Base-by-base conservation (phyloP, 2,329 filamentous ascomycete genomes). In the Verticillium albo-atrum region DNA sequence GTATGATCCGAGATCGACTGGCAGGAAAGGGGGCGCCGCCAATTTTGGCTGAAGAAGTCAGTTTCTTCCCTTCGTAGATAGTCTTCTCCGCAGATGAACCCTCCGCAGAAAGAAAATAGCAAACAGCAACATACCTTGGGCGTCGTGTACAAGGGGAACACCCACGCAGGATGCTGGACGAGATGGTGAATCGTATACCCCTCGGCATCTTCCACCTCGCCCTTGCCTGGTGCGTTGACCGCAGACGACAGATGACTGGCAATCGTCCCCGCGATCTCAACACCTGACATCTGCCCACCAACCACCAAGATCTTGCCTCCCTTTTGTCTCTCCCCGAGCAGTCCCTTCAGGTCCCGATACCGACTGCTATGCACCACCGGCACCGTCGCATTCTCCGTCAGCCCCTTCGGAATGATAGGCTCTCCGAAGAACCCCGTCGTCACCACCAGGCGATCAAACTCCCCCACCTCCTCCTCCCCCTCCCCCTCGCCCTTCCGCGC, bases 231-330 rank as follows among this genome's bases (percentile, higher is more conserved):
- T 0, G 83, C 81, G 68, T 89, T 77, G 14, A 74, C 72, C 3
- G 82, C 81, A 6, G 86, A 86, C 0, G 90, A 93, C 1, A 94
- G 72, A 62, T 92, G 86, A 4, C 85, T 79, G 12, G 89, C 90
- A 55, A 93, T 83, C 2, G 87, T 86, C 10, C 85, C 87, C 0
- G 90, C 88, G 55, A 89, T 88, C 75, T 96, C 91, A 5, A 90
- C 84, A 0, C 90, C 91, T 2, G 90, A 94, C 82, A 95, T 92
- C 66, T 92, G 90, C 0, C 90, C 91, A 1, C 91, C 91, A 1
- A 92, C 84, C 0, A 96, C 79, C 1, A 92, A 78, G 17, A 95
- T 85, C 67, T 87, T 90, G 20, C 84, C 82, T 1, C 78, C 78
- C 2, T 75, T 69, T 0, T 72, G 66, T 23, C 65, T 47, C 12